A percentile compares a stretch with the other conserved stretches of the same genome.
Conservation (phyloP, 495 filamentous ascomycete genomes). For the Clavariopsis aquatica region DNA sequence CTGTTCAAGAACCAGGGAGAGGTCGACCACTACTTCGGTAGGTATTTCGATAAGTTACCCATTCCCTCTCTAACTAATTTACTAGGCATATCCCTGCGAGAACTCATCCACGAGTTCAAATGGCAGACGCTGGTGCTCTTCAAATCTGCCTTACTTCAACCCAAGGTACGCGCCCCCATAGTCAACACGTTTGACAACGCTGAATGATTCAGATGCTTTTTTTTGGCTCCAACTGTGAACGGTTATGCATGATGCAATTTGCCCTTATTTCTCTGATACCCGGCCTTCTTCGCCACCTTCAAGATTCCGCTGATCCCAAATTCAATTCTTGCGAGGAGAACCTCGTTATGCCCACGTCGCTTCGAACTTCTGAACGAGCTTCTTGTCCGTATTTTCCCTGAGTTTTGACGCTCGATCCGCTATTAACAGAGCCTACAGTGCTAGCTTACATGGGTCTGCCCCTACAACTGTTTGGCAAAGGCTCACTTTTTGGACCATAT, state of each 20-base stretch:
- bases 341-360: conserved; percentile 74
- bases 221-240: conserved; percentile 92
- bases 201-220: conserved; percentile 79
- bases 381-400: conserved; percentile 58
- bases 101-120: conserved; percentile 90
- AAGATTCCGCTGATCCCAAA: conserved; percentile 90
- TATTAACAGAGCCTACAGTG: conserved; percentile 50
- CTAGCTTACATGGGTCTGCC: conserved; percentile 93
- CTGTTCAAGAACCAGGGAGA: conserved; percentile 66
- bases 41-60: conserved; percentile 22
- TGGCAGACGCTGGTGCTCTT: conserved; percentile 91
- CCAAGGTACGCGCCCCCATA: conserved; percentile 64
- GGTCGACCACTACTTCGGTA: conserved; percentile 84
- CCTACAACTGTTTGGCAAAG: conserved; percentile 94
- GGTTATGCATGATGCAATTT: conserved; percentile 97
- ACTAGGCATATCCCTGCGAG: conserved; percentile 76
- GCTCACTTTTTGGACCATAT: conserved; percentile 94
- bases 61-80: conserved; percentile 37
- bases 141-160: conserved; percentile 89
- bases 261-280: conserved; percentile 92
- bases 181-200: background rate
- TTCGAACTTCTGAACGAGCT: conserved; percentile 86
- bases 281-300: conserved; percentile 77
- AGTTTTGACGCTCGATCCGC: conserved; percentile 8
- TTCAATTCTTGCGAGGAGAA: conserved; percentile 78